Evolutionary conservation across 2,329 filamentous ascomycete species (phyloP), one percentile per base, ranked within the genome.

Genomic region (Epichloe coenophiala): DNA sequence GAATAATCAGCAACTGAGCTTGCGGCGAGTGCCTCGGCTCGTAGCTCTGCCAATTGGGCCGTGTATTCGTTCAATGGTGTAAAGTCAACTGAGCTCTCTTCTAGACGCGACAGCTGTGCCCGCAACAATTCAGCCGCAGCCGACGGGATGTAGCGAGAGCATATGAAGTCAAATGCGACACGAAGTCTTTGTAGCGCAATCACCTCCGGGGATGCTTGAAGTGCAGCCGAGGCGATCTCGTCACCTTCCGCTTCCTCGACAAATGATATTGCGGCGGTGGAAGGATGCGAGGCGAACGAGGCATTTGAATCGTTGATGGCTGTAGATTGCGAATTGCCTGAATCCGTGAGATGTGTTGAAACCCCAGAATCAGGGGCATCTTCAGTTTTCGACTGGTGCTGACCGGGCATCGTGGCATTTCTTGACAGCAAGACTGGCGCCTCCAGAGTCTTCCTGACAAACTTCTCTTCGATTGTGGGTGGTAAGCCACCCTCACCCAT

Each of bases 401-500:
- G 56, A 42, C 21, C 3, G 15, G 49, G 45, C 45, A 46, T 42
- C 47, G 78, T 71, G 51, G 81, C 76, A 44, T 80, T 74, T 59
- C 76, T 83, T 40, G 89, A 73, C 35, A 79, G 79, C 58, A 87
- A 70, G 42, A 95, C 71, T 0, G 93, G 91, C 4, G 82, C 77
- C 58, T 93, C 86, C 5, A 98, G 71, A 2, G 78, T 77, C 60
- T 84, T 84, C 48, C 75, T 78, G 8, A 98, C 80, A 58, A 95
- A 94, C 41, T 80, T 83, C 45, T 93, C 86, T 62, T 96, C 91
- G 74, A 98, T 77, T 58, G 84, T 95, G 6, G 72, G 68, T 2
- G 93, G 89, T 9, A 97, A 68, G 0, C 81, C 80, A 1, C 68
- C 70, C 4, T 70, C 66, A n/a, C 75, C 73, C 74, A 94, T 84